A percentile compares a stretch with the other conserved stretches of the same genome.
These are phyloP conservation scores for Nicotiana undulata DNA, from an alignment of 257 asterid species.

Conservation along the genomic window DNA sequence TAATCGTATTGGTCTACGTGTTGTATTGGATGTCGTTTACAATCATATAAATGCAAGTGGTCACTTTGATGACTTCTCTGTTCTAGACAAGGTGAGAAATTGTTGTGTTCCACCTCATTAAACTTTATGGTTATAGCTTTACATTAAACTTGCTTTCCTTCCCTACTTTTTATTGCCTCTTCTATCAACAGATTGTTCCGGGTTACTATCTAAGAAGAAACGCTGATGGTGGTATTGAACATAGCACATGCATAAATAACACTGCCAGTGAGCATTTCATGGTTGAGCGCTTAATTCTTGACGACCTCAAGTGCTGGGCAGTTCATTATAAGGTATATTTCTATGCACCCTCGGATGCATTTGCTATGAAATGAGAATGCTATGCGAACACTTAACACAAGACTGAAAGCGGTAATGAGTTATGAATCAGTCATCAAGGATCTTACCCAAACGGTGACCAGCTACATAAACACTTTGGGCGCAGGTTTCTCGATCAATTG, in stretches of 20 bases:
- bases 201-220: slow-evolving; percentile 93
- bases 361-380: neutral
- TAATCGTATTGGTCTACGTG: slow-evolving; percentile 71
- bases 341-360: neutral
- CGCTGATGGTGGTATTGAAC: slow-evolving; percentile 72
- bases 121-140: neutral
- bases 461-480: too few species aligned
- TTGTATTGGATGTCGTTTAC: slow-evolving; percentile 87
- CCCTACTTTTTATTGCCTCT: slow-evolving; percentile 3
- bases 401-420: too few species aligned
- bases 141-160: neutral
- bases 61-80: slow-evolving; percentile 56
- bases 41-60: slow-evolving; percentile 91
- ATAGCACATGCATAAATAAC: slow-evolving; percentile 82
- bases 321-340: slow-evolving; percentile 63
- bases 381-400: too few species aligned
- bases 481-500: too few species aligned
- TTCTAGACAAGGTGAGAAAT: slow-evolving; percentile 71
- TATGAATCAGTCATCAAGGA: too few species aligned
- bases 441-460: too few species aligned
- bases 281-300: slow-evolving; percentile 87
- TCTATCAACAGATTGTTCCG: slow-evolving; percentile 79
- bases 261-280: slow-evolving; percentile 97
- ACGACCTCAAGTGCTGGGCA: slow-evolving; percentile 87
- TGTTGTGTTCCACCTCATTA: slow-evolving; percentile 7